Conservation (phyloP, 352 stramenopile species). For the Globisporangium carolinianum region DNA sequence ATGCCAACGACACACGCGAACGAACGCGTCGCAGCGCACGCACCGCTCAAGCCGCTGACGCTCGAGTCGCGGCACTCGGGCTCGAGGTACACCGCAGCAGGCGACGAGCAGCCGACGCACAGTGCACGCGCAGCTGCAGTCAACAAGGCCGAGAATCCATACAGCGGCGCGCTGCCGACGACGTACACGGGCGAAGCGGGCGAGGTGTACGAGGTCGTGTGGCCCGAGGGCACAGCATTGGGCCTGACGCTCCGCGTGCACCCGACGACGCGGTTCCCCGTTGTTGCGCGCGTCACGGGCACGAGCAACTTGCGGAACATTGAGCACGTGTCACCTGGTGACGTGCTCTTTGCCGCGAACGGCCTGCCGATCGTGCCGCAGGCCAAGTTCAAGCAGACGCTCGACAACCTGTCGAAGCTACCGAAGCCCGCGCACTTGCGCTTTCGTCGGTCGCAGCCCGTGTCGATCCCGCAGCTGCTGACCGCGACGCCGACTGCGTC, state of each 20-base stretch:
- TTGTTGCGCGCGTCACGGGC: constrained; percentile 64
- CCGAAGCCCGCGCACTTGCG: constrained; percentile 65
- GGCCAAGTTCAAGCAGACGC: constrained; percentile 73
- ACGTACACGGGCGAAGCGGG: constrained; percentile 30
- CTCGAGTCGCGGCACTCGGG: constrained; percentile 21
- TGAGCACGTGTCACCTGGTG: constrained; percentile 58
- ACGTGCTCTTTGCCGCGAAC: constrained; percentile 68
- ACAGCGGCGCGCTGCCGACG: constrained; percentile 9
- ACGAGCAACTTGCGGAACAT: constrained; percentile 76
- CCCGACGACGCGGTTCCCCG: constrained; percentile 58
- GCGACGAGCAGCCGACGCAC: not conserved
- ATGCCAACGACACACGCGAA: constrained; percentile 1
- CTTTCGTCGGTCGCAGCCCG: constrained; percentile 42
- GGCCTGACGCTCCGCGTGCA: constrained; percentile 63
- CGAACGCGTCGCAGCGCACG: constrained; percentile 11
- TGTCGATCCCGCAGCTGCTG: constrained; percentile 11
- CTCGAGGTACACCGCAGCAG: constrained; percentile 10
- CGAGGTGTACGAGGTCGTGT: constrained; percentile 69
- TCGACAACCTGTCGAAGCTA: constrained; percentile 62
- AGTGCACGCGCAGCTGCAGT: not conserved
- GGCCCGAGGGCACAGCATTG: constrained; percentile 57
- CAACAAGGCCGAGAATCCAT: constrained; percentile 1
- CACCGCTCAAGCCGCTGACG: constrained; percentile 34
- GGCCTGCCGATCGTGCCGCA: constrained; percentile 67
- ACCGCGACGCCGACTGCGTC: constrained; percentile 3